Evolutionary conservation across 2,329 filamentous ascomycete species (phyloP), one percentile per base, ranked within the genome.

Genomic region (Tolypocladium ophioglossoides): DNA sequence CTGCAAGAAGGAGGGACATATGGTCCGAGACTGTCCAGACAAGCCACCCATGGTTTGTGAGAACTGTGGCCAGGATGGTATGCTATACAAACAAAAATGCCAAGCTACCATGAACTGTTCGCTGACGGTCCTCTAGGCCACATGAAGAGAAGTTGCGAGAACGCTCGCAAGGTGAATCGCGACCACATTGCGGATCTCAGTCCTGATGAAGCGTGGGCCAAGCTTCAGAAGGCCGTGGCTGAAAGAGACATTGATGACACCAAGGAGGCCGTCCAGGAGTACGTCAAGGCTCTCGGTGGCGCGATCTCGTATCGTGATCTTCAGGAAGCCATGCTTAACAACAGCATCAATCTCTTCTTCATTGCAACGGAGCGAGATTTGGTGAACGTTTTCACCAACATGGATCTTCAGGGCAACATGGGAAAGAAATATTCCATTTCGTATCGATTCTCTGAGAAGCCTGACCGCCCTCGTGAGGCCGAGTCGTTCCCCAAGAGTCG

Each of bases 331-430:
- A 78, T 89, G 64, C 80, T 85, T 8, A 61, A 68, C 2, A 71
- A 80, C 44, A 64, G 72, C 0, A 74, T 86, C 55, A 68, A 69
- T 3, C 69, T 86, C 16, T 85, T 77, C 69, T 70, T 89, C 52
- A 85, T 89, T 59, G 82, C 81, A 7, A 67, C 80, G 7, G 79
- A 87, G 72, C 78, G 80, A 59, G 70, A 78, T 37, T 66, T 75
- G 7, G 67, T 86, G 0, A 64, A 70, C 1, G 81, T 82, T 6
- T 78, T 84, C 59, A 87, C 83, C 56, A 85, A 86, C 68, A 86
- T 89, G 80, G 84, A 89, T 58, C 71, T 88, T 1, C 84, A 89
- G 62, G 86, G 86, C 6, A 80, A 86, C 57, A 71, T 85, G 22
- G 78, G 78, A 55, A 83, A 83, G 67, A 83, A 83, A 64, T 88